Evolutionary conservation across 192 early-diverging fungal species (phyloP).

Genomic region (Coemansia sp.): DNA sequence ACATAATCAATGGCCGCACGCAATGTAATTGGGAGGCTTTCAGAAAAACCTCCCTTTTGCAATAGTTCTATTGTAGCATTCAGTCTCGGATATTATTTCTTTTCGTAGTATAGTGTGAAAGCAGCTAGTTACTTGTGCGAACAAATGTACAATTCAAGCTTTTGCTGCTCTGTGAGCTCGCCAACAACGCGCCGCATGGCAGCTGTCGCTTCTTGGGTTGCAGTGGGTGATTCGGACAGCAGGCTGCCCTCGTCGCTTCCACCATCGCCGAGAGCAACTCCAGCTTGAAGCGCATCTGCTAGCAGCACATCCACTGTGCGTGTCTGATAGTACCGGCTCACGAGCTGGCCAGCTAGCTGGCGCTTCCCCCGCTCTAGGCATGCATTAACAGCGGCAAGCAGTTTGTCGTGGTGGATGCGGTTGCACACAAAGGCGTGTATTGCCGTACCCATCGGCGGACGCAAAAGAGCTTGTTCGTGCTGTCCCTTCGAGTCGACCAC

Average conservation of each 20-base stretch:
- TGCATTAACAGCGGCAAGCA: conserved; percentile 21
- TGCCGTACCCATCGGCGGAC: conserved; percentile 20
- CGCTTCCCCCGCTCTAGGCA: conserved; percentile 38
- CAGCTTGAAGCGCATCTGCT: conserved; percentile 27
- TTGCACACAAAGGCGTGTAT: conserved; percentile 43
- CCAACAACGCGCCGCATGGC: conserved; percentile 13
- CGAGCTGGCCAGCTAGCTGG: conserved; percentile 34
- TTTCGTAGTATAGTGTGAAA: not conserved
- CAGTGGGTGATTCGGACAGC: conserved; percentile 3
- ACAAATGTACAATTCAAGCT: conserved; percentile 35
- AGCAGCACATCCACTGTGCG: conserved; percentile 23
- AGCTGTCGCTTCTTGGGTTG: conserved; percentile 16
- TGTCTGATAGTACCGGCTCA: conserved; percentile 37
- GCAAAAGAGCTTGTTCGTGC: conserved; percentile 38
- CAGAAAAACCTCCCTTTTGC: no score
- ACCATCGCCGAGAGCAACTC: conserved; percentile 3
- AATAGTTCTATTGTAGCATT: no score
- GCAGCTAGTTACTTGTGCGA: conserved; percentile 17
- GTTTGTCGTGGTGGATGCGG: conserved; percentile 36
- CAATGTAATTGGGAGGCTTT: not conserved
- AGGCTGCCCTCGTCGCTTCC: not conserved
- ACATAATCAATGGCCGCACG: no score
- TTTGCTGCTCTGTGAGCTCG: conserved; percentile 22
- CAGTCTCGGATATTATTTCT: conserved; percentile 1
- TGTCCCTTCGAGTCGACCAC: conserved; percentile 15